A percentile compares a stretch with the other conserved stretches of the same genome.
Evolutionary conservation across 768 basidiomycete species (phyloP).

Genomic region (Lactifluus subvellereus): DNA sequence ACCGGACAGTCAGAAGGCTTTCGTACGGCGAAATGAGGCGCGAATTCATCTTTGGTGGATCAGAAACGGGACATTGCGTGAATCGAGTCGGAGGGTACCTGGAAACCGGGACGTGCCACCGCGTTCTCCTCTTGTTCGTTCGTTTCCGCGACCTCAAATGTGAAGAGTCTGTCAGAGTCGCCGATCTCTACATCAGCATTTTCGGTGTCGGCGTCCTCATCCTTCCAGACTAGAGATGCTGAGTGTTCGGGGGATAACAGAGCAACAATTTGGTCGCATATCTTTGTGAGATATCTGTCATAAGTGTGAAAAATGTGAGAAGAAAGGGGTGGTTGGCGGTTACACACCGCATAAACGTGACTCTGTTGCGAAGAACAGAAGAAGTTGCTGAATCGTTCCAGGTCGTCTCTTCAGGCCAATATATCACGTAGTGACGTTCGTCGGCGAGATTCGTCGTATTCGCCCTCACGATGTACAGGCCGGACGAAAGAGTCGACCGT

Average conservation of each 20-base stretch:
- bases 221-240: slow-evolving; percentile 39
- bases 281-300: slow-evolving; percentile 12
- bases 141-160: slow-evolving; percentile 49
- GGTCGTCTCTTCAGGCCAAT: slow-evolving; percentile 57
- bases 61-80: neutral
- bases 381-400: slow-evolving; percentile 48
- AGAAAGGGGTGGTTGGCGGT: neutral
- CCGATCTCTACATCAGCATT: slow-evolving; percentile 37
- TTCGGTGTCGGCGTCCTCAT: slow-evolving; percentile 27
- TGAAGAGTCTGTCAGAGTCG: slow-evolving; percentile 43
- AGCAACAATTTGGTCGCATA: slow-evolving; percentile 50
- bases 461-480: slow-evolving; percentile 41
- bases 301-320: neutral
- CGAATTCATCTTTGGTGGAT: neutral
- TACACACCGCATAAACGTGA: slow-evolving; percentile 55
- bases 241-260: slow-evolving; percentile 48
- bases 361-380: slow-evolving; percentile 45
- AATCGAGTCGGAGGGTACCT: slow-evolving; percentile 28
- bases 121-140: slow-evolving; percentile 52
- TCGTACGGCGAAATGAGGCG: neutral
- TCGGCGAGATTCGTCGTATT: slow-evolving; percentile 15
- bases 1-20: neutral
- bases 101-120: slow-evolving; percentile 39
- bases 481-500: slow-evolving; percentile 39
- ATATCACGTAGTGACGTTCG: slow-evolving; percentile 41